These are phyloP conservation scores for Salvia sclarea DNA, from an alignment of 305 asterid species.

Conservation along the genomic window DNA sequence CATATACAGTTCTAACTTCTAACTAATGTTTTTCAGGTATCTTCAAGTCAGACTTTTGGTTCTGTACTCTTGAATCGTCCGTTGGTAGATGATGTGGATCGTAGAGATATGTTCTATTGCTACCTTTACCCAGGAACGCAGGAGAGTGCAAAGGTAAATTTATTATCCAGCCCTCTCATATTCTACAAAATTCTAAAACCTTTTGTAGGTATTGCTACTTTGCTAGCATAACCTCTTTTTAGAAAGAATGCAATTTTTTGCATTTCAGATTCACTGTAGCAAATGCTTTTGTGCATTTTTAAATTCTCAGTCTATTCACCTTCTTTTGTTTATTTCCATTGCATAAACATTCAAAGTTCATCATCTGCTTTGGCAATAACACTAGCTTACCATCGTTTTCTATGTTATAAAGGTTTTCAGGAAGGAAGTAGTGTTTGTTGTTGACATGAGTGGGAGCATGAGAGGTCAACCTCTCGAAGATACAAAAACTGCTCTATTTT, in stretches of 20 bases:
- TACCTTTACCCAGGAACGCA: constrained; percentile 70
- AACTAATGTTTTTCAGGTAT: constrained; percentile 53
- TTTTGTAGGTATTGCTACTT: background rate
- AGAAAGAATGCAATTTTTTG: background rate
- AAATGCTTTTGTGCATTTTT: background rate
- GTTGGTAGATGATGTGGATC: constrained; percentile 59
- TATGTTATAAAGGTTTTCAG: constrained; percentile 56
- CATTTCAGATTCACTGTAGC: background rate
- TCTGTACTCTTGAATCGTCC: constrained; percentile 75
- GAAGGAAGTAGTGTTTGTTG: constrained; percentile 80
- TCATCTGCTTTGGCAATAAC: constrained; percentile 26
- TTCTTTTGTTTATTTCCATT: constrained; percentile 7
- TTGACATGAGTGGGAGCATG: constrained; percentile 98
- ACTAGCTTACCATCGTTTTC: constrained; percentile 12
- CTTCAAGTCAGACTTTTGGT: constrained; percentile 58
- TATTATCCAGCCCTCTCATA: constrained; percentile 20
- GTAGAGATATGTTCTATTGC: constrained; percentile 77
- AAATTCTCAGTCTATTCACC: constrained; percentile 5
- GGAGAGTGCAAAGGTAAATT: constrained; percentile 60
- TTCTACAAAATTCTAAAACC: constrained; percentile 15
- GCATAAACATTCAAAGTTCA: background rate
- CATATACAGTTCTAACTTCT: constrained; percentile 16
- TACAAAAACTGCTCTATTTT: constrained; percentile 68
- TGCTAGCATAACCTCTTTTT: background rate
- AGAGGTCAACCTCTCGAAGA: constrained; percentile 74